Evolutionary conservation across 2,329 filamentous ascomycete genomes (phyloP).

Genomic region (Fusarium sp.): DNA sequence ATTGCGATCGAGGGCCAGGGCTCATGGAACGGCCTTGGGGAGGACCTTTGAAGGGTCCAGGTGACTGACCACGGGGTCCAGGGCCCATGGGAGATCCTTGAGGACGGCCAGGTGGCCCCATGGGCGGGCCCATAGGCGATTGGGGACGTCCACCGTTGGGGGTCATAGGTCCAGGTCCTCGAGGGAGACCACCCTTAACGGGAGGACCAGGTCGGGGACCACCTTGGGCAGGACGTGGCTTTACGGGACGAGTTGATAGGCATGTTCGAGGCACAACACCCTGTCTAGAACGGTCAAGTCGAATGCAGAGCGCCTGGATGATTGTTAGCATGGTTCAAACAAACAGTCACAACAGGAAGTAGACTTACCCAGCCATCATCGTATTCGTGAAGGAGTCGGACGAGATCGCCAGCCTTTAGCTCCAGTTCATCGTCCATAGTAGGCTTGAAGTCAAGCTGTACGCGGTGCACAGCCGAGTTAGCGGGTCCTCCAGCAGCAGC

Average conservation of each 20-base stretch:
- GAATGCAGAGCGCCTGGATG: slow-evolving; percentile 84
- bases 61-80: slow-evolving; percentile 46
- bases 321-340: slow-evolving; percentile 49
- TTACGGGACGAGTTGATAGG: slow-evolving; percentile 90
- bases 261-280: slow-evolving; percentile 95
- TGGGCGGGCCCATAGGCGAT: slow-evolving; percentile 53
- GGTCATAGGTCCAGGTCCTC: slow-evolving; percentile 45
- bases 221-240: slow-evolving; percentile 74
- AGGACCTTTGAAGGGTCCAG: slow-evolving; percentile 45
- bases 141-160: slow-evolving; percentile 50
- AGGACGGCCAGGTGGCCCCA: slow-evolving; percentile 52
- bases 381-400: slow-evolving; percentile 92
- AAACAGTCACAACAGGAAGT: background rate
- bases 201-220: slow-evolving; percentile 65
- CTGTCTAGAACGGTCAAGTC: slow-evolving; percentile 89
- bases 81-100: slow-evolving; percentile 56
- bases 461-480: slow-evolving; percentile 81
- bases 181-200: slow-evolving; percentile 55
- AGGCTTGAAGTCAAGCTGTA: slow-evolving; percentile 93
- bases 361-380: slow-evolving; percentile 94
- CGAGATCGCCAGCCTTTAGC: slow-evolving; percentile 82
- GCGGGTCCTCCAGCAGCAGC: slow-evolving; percentile 71
- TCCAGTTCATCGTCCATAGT: slow-evolving; percentile 93
- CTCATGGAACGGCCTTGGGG: slow-evolving; percentile 52
- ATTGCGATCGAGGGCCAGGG: slow-evolving; percentile 51